A percentile compares a stretch with the other conserved stretches of the same genome.
Evolutionary conservation across 371 early-diverging fungal species (phyloP).

Genomic region (Mortierella sp.): DNA sequence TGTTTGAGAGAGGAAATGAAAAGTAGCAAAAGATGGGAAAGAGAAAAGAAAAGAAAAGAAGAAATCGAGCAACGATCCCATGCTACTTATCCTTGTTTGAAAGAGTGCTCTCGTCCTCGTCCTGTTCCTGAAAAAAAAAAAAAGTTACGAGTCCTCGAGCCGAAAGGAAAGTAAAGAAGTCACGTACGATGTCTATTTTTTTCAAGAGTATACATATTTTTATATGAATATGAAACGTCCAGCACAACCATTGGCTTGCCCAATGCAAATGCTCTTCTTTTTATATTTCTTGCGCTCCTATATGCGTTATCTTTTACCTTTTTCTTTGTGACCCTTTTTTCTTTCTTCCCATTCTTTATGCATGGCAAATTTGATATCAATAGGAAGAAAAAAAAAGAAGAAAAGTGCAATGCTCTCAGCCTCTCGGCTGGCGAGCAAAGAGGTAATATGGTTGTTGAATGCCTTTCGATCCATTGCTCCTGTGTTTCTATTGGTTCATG

Average conservation of each 20-base stretch:
- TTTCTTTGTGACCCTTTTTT: neutral
- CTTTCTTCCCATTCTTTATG: neutral
- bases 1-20: neutral
- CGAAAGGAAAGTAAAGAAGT: neutral
- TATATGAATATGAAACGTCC: slow-evolving; percentile 1
- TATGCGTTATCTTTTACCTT: neutral
- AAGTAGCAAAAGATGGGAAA: neutral
- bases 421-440: neutral
- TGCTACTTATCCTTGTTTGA: neutral
- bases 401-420: neutral
- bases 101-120: neutral
- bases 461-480: neutral
- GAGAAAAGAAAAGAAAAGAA: slow-evolving; percentile 9
- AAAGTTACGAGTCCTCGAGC: neutral
- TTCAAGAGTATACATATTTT: neutral
- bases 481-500: neutral
- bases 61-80: neutral
- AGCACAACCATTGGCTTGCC: neutral
- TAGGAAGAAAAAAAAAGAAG: neutral
- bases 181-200: neutral
- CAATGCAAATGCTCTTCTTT: neutral
- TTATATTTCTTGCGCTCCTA: neutral
- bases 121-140: neutral
- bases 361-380: slow-evolving; percentile 1
- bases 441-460: neutral